phyloP scores from a whole-genome alignment of 2,329 filamentous ascomycete genomes.

The Bipolaris victoriae region DNA sequence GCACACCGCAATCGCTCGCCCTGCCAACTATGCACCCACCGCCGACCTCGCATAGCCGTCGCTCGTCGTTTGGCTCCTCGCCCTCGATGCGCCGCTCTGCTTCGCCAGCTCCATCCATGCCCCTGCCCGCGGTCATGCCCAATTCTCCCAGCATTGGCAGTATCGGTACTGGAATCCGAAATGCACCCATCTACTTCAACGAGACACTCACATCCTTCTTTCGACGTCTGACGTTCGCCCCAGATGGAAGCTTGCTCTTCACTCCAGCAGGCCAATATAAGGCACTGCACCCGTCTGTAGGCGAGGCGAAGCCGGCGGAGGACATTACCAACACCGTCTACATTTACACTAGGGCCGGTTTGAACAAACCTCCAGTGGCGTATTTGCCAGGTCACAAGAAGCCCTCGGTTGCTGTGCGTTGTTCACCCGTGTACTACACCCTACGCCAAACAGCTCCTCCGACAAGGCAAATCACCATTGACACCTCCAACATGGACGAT shows the following conservation, averaged over 20 bases:
- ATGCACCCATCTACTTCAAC: constrained; percentile 91
- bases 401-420: constrained; percentile 92
- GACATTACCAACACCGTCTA: constrained; percentile 98
- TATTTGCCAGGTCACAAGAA: constrained; percentile 98
- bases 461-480: constrained; percentile 91
- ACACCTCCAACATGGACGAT: constrained; percentile 87
- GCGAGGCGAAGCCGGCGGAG: constrained; percentile 74
- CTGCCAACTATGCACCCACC: constrained; percentile 92
- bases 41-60: constrained; percentile 85
- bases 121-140: constrained; percentile 93
- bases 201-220: constrained; percentile 98
- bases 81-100: constrained; percentile 82
- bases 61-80: constrained; percentile 87
- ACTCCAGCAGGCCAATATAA: constrained; percentile 97
- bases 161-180: constrained; percentile 63
- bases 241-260: constrained; percentile 90
- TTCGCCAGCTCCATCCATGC: constrained; percentile 91
- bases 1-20: constrained; percentile 86
- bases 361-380: constrained; percentile 94
- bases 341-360: constrained; percentile 93
- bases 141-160: constrained; percentile 82
- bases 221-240: constrained; percentile 88
- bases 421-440: constrained; percentile 88
- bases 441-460: constrained; percentile 68
- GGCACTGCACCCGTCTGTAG: constrained; percentile 70